A percentile compares a stretch with the other conserved stretches of the same genome.
These are phyloP conservation scores for Arthroderma uncinatum DNA, from an alignment of 2,329 filamentous ascomycete species.

Conservation along the genomic window DNA sequence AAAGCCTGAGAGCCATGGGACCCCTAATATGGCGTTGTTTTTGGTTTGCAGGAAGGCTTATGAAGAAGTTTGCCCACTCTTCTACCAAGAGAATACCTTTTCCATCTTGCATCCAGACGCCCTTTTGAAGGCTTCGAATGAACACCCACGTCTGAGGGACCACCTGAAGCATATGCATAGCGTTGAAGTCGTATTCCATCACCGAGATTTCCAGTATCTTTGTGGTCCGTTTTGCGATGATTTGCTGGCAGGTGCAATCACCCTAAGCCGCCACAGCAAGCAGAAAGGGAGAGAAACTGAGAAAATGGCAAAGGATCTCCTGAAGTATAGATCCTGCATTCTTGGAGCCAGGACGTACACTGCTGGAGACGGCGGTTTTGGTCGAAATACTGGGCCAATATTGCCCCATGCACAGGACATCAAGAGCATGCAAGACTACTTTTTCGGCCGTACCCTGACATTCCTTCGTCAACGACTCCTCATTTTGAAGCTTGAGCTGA, in stretches of 20 bases:
- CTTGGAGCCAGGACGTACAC: constrained; percentile 2
- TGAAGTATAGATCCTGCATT: background rate
- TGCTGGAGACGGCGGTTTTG: background rate
- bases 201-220: constrained; percentile 16
- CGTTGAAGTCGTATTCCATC: constrained; percentile 17
- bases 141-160: constrained; percentile 11
- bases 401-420: constrained; percentile 12
- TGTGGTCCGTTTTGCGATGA: constrained; percentile 10
- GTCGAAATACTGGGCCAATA: background rate
- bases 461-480: constrained; percentile 18
- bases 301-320: constrained; percentile 1
- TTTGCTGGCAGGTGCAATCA: background rate
- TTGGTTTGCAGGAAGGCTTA: constrained; percentile 14
- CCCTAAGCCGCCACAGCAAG: background rate
- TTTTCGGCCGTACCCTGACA: constrained; percentile 18
- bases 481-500: constrained; percentile 14
- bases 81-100: constrained; percentile 18
- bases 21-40: constrained; percentile 16
- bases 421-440: constrained; percentile 15
- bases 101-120: constrained; percentile 17
- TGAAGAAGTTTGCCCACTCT: constrained; percentile 15
- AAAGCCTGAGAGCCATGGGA: constrained; percentile 7
- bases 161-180: constrained; percentile 15
- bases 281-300: background rate
- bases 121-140: constrained; percentile 9